Evolutionary conservation across 1,139 yeast species (phyloP).

Genomic region (Yamadazyma taylorii): DNA sequence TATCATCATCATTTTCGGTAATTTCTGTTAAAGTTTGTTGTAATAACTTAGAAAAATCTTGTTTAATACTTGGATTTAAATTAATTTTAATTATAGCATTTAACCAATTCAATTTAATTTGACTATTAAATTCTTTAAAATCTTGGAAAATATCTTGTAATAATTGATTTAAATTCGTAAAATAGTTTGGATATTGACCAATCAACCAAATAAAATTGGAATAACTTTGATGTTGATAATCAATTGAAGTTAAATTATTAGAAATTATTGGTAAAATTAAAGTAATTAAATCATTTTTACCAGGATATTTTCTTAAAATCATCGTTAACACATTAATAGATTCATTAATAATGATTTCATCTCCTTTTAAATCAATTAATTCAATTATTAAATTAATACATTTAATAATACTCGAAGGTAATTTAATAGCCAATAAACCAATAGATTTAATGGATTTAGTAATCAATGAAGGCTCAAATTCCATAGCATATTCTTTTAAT

Average conservation of each 20-base stretch:
- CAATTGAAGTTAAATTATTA: conserved; percentile 36
- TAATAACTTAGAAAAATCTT: conserved; percentile 45
- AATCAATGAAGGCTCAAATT: conserved; percentile 88
- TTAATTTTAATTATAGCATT: conserved; percentile 80
- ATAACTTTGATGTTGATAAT: conserved; percentile 31
- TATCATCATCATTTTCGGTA: conserved; percentile 79
- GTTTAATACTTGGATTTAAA: conserved; percentile 34
- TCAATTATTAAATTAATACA: conserved; percentile 78
- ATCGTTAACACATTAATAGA: conserved; percentile 76
- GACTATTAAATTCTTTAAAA: conserved; percentile 71
- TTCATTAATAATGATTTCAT: conserved; percentile 78
- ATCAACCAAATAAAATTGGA: conserved; percentile 81
- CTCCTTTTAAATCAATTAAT: conserved; percentile 70
- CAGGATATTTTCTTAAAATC: conserved; percentile 77
- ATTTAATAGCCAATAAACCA: conserved; percentile 86
- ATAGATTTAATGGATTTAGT: conserved; percentile 78
- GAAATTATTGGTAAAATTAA: conserved; percentile 70
- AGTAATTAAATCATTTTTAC: conserved; percentile 55
- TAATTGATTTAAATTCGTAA: conserved; percentile 51
- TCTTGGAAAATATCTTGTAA: conserved; percentile 53
- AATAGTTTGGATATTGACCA: conserved; percentile 83
- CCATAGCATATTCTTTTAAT: conserved; percentile 90
- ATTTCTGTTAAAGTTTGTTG: conserved; percentile 76
- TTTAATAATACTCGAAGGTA: conserved; percentile 58
- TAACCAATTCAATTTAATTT: conserved; percentile 73